Conservation (phyloP, 1,139 yeast genomes). For the Yamadazyma diospyri region DNA sequence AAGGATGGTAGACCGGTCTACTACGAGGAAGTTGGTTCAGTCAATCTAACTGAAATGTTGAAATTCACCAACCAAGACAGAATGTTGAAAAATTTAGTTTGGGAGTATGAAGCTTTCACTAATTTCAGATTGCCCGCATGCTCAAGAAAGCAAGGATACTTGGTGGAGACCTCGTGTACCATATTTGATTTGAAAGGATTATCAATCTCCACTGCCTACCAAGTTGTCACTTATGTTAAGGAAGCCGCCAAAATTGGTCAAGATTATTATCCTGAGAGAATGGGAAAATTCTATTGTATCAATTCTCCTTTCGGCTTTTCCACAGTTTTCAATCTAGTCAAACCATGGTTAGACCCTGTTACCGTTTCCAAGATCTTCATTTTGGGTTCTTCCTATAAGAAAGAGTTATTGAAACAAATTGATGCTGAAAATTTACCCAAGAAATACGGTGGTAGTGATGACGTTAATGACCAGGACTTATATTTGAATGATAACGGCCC, state of each 20-base stretch:
- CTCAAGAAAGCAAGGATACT: slow-evolving; percentile 72
- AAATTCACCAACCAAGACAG: slow-evolving; percentile 93
- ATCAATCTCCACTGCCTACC: slow-evolving; percentile 76
- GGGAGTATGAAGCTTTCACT: slow-evolving; percentile 95
- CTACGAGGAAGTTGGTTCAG: slow-evolving; percentile 89
- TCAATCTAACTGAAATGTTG: slow-evolving; percentile 86
- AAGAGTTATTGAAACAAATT: slow-evolving; percentile 84
- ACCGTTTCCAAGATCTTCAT: slow-evolving; percentile 94
- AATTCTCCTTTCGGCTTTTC: slow-evolving; percentile 98
- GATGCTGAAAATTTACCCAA: slow-evolving; percentile 89
- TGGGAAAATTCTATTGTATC: slow-evolving; percentile 95
- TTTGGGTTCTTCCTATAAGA: slow-evolving; percentile 72
- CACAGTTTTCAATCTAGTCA: slow-evolving; percentile 85
- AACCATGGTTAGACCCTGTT: slow-evolving; percentile 94
- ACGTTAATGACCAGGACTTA: slow-evolving; percentile 71
- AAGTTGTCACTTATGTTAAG: slow-evolving; percentile 81
- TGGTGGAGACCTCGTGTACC: slow-evolving; percentile 95
- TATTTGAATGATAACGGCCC: slow-evolving; percentile 93
- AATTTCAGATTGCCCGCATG: slow-evolving; percentile 89
- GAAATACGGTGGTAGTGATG: slow-evolving; percentile 83
- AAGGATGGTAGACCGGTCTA: slow-evolving; percentile 96
- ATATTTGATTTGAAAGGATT: slow-evolving; percentile 94
- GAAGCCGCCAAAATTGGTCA: slow-evolving; percentile 95
- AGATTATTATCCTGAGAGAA: slow-evolving; percentile 96
- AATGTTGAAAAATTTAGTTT: slow-evolving; percentile 91